Evolutionary conservation across 2,329 filamentous ascomycete species (phyloP), one percentile per base, ranked within the genome.

Genomic region (Fusarium mangiferae): DNA sequence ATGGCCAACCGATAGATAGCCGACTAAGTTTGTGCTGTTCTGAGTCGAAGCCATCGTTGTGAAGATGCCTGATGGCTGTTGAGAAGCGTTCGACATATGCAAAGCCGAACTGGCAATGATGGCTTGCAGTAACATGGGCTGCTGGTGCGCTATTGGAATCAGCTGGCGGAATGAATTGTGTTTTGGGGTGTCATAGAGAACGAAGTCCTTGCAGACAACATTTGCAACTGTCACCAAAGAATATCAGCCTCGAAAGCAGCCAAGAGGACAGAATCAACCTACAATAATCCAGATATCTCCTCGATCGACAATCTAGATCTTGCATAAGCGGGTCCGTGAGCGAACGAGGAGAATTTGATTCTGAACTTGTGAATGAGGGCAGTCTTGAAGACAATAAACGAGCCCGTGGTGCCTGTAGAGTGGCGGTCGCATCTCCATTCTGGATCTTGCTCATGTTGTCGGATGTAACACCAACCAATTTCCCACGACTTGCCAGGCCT

Each of bases 191-290:
- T 49, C 20, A n/a, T 49, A 49, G 7, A 49, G 14, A 49, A 49
- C 46, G 28, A 49, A 9, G 14, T 49, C 46, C 10, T 49, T 49
- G 10, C 46, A 49, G 7, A 49, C 28, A 9, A 30, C 14, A n/a
- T 14, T 49, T 6, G 28, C 28, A 14, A 30, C 28, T 30, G 4
- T n/a, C 10, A 13, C 14, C 46, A 9, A 1, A 4, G 2, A 3
- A 0, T 1, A n/a, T 49, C 2, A 49, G 46, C n/a, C 17, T 1
- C 6, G 30, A 0, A 4, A 17, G 4, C 10, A 33, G 20, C 0
- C 3, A 33, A 33, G 7, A 0, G 15, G 22, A 11, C 0, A 11
- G 11, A n/a, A 3, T 7, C 4, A 13, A n/a, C 28, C 0, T 13
- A 49, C 46, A 49, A n/a, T 49, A 49, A 1, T 5, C 28, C 7